These are phyloP conservation scores for Xerophyta viscosa DNA, from an alignment of 106 monocot genomes.

Conservation along the genomic window DNA sequence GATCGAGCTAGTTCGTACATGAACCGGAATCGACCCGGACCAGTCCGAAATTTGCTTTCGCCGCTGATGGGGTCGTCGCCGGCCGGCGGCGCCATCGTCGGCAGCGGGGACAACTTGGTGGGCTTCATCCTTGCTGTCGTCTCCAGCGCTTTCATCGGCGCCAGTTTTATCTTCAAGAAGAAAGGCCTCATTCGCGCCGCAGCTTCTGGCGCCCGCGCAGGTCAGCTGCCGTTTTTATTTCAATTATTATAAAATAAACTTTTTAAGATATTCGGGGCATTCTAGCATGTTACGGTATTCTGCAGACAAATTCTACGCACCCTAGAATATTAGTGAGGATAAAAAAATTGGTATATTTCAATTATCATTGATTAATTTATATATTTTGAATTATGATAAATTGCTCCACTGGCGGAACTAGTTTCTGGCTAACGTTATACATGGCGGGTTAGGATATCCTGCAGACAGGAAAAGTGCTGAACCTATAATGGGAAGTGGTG, in stretches of 20 bases:
- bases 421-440: too few relatives aligned
- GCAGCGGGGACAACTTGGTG: slow-evolving; percentile 56
- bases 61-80: slow-evolving; percentile 12
- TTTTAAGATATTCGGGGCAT: too few relatives aligned
- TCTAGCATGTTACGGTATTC: too few relatives aligned
- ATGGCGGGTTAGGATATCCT: background rate
- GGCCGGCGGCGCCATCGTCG: background rate
- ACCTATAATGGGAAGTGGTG: background rate
- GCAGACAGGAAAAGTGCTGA: background rate
- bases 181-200: slow-evolving; percentile 84
- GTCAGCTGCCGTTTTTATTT: slow-evolving; percentile 29
- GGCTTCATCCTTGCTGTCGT: slow-evolving; percentile 75
- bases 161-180: slow-evolving; percentile 96
- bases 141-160: slow-evolving; percentile 90
- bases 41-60: too few relatives aligned
- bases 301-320: too few relatives aligned
- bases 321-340: background rate
- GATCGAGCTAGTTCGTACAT: too few relatives aligned
- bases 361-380: too few relatives aligned
- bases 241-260: too few relatives aligned
- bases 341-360: too few relatives aligned
- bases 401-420: too few relatives aligned
- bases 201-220: slow-evolving; percentile 59
- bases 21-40: too few relatives aligned
- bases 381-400: too few relatives aligned